These are phyloP conservation scores for Rhodotorula paludigena DNA, from an alignment of 768 basidiomycete species.

Conservation along the genomic window DNA sequence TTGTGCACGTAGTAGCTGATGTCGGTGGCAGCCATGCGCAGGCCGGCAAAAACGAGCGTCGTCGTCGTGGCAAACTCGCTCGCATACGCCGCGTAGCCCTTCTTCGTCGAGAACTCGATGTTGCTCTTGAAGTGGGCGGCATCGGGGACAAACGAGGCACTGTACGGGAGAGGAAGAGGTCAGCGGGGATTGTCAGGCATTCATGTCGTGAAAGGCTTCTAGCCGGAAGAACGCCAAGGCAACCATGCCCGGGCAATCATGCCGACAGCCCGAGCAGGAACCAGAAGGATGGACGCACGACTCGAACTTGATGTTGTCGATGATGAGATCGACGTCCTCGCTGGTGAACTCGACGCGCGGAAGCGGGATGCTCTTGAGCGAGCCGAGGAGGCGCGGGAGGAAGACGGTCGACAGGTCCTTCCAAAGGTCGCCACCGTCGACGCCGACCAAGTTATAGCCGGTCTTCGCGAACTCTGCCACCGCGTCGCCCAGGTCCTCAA, in stretches of 20 bases:
- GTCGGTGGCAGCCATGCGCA: slow-evolving; percentile 48
- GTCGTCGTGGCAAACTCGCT: slow-evolving; percentile 47
- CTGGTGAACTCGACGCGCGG: slow-evolving; percentile 50
- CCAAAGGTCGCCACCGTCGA: slow-evolving; percentile 47
- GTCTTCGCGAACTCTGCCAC: slow-evolving; percentile 46
- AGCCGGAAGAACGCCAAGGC: too few relatives aligned
- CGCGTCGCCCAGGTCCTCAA: slow-evolving; percentile 48
- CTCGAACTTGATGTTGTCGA: slow-evolving; percentile 49
- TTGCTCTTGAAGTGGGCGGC: slow-evolving; percentile 48
- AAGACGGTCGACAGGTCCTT: slow-evolving; percentile 48
- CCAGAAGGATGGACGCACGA: slow-evolving; percentile 34
- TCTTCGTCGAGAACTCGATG: slow-evolving; percentile 47
- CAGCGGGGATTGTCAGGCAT: not conserved
- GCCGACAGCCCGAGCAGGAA: too few relatives aligned
- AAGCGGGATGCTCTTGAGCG: slow-evolving; percentile 50
- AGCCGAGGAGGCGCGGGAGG: slow-evolving; percentile 47
- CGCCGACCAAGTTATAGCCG: slow-evolving; percentile 45
- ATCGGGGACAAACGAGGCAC: slow-evolving; percentile 49
- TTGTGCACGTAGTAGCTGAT: slow-evolving; percentile 48
- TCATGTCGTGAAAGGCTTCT: too few relatives aligned
- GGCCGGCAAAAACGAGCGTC: slow-evolving; percentile 47
- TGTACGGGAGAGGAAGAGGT: not conserved
- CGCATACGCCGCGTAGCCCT: slow-evolving; percentile 50
- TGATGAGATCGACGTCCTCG: slow-evolving; percentile 47
- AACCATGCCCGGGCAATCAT: too few relatives aligned